These are phyloP conservation scores for Fusarium pseudocircinatum DNA, from an alignment of 2,329 filamentous ascomycete genomes.

Conservation along the genomic window DNA sequence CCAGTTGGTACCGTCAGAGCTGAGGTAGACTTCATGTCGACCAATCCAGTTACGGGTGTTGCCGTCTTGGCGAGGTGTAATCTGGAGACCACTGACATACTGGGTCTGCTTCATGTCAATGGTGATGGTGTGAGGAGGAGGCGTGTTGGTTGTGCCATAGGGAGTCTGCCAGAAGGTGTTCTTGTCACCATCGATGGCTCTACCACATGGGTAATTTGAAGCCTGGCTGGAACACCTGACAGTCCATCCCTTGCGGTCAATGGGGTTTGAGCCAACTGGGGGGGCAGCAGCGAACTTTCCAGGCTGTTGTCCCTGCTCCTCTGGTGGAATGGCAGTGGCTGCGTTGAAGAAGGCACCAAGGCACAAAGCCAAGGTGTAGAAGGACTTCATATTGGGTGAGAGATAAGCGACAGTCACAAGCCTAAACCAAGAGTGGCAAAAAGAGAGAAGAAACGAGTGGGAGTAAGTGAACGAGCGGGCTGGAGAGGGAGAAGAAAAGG, in stretches of 20 bases:
- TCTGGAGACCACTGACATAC: conserved; percentile 28
- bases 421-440: conserved; percentile 6
- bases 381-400: conserved; percentile 4
- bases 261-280: conserved; percentile 22
- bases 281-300: conserved; percentile 23
- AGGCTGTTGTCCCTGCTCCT: conserved; percentile 13
- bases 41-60: conserved; percentile 26
- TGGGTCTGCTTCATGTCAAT: conserved; percentile 30
- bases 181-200: conserved; percentile 26
- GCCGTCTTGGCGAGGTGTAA: conserved; percentile 28
- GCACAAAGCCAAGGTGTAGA: conserved; percentile 13
- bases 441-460: not conserved
- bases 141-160: conserved; percentile 22
- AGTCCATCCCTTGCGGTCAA: conserved; percentile 30
- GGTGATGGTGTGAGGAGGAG: conserved; percentile 20
- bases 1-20: conserved; percentile 30
- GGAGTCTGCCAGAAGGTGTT: conserved; percentile 34
- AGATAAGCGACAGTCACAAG: not conserved
- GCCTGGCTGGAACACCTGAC: conserved; percentile 32
- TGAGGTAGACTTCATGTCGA: conserved; percentile 24
- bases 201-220: conserved; percentile 11
- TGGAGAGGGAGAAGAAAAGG: not conserved
- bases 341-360: conserved; percentile 5
- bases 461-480: not conserved
- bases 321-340: conserved; percentile 2